Percentiles rank a stretch among this genome's conserved stretches.
Conservation (phyloP, 2,329 filamentous ascomycete species). For the Meredithiella fracta region DNA sequence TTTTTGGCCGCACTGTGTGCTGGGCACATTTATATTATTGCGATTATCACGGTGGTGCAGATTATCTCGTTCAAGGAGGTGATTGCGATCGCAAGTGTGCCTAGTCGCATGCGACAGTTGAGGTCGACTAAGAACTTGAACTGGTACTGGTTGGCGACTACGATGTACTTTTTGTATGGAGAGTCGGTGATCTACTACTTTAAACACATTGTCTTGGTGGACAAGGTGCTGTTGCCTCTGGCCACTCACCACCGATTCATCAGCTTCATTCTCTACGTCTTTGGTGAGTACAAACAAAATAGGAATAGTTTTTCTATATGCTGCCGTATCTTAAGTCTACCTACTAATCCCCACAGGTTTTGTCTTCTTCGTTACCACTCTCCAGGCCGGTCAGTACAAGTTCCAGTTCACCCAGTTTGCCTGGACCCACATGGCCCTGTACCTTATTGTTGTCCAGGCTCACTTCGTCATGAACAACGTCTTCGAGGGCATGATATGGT, state of each 20-base stretch:
- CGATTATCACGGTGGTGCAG: constrained; percentile 80
- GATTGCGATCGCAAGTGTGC: constrained; percentile 91
- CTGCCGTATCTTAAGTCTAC: background rate
- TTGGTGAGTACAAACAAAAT: constrained; percentile 43
- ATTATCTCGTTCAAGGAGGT: constrained; percentile 99
- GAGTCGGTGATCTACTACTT: constrained; percentile 99
- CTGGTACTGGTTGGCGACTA: constrained; percentile 98
- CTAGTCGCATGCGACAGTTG: constrained; percentile 75
- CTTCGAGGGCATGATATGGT: constrained; percentile 99
- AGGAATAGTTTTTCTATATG: background rate
- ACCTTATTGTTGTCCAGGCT: constrained; percentile 91
- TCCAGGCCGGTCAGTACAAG: constrained; percentile 90
- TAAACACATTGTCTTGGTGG: constrained; percentile 93
- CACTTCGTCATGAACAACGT: constrained; percentile 99
- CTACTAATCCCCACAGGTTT: constrained; percentile 46
- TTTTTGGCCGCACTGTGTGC: constrained; percentile 91
- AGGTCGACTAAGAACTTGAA: constrained; percentile 92
- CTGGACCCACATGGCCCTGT: constrained; percentile 98
- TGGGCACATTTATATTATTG: constrained; percentile 93
- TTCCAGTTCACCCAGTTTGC: constrained; percentile 99
- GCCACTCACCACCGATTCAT: constrained; percentile 97
- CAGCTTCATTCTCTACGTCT: constrained; percentile 94
- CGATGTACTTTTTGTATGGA: constrained; percentile 98
- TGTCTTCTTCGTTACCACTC: constrained; percentile 89
- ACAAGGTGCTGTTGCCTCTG: constrained; percentile 79